Evolutionary conservation across 2,329 filamentous ascomycete genomes (phyloP).

Genomic region (Diplodia corticola): DNA sequence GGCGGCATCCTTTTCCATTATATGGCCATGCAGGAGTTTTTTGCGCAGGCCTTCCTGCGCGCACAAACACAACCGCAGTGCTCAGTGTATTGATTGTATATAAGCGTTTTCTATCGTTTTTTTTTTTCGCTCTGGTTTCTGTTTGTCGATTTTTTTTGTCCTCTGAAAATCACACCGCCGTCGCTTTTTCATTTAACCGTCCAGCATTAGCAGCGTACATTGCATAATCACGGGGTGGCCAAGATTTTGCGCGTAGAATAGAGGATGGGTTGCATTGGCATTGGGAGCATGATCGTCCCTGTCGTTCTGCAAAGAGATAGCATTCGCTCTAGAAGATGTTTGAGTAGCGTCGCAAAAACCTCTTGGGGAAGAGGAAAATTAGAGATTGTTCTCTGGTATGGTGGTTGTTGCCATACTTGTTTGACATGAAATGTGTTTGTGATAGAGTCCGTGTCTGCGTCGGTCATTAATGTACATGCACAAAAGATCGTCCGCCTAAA

Average conservation of each 20-base stretch:
- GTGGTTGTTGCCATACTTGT: background rate
- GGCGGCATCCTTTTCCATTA: slow-evolving; percentile 98
- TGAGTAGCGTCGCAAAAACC: background rate
- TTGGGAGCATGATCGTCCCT: background rate
- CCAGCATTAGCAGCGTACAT: background rate
- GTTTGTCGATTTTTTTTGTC: background rate
- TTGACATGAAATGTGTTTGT: background rate
- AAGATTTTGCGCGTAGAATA: background rate
- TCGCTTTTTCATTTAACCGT: background rate
- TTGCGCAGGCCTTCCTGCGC: slow-evolving; percentile 56
- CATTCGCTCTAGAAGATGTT: background rate
- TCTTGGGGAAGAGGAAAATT: background rate
- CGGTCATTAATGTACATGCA: no score
- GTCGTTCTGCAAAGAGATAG: background rate
- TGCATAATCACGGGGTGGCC: background rate
- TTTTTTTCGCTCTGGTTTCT: background rate
- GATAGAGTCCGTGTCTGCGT: no score
- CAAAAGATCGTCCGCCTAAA: no score
- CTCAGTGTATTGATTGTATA: background rate
- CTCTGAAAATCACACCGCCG: background rate
- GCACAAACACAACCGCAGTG: slow-evolving; percentile 37
- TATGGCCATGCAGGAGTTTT: slow-evolving; percentile 92
- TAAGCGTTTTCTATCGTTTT: background rate
- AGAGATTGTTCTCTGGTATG: background rate
- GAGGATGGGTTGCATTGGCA: background rate